A percentile compares a stretch with the other conserved stretches of the same genome.
These are phyloP conservation scores for Botrytis fabae DNA, from an alignment of 2,329 filamentous ascomycete genomes.

Conservation along the genomic window DNA sequence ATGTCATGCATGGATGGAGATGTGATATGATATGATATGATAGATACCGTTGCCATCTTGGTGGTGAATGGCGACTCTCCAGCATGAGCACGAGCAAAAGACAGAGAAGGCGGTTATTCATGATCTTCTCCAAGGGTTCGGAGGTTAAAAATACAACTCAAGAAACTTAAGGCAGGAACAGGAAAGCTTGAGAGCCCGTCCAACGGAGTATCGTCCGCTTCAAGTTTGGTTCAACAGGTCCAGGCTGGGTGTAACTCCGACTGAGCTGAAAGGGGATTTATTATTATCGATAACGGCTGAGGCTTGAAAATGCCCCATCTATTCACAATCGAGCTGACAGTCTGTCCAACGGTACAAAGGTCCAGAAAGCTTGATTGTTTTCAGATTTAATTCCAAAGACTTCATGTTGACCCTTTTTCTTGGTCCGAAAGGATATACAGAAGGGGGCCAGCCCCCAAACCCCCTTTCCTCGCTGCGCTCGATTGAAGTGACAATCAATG, in stretches of 20 bases:
- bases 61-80: background rate
- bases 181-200: background rate
- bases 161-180: background rate
- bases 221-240: background rate
- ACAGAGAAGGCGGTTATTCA: background rate
- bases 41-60: background rate
- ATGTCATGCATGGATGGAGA: background rate
- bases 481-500: background rate
- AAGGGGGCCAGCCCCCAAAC: background rate
- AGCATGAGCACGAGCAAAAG: background rate
- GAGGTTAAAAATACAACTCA: background rate
- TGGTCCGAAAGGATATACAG: background rate
- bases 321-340: background rate
- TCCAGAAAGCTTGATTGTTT: background rate
- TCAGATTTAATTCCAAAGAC: background rate
- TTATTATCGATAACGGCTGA: background rate
- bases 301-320: background rate
- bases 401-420: background rate
- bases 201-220: slow-evolving; percentile 10
- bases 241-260: background rate
- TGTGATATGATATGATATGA: background rate
- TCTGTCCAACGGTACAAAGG: background rate
- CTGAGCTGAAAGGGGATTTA: background rate
- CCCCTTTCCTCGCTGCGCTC: slow-evolving; percentile 17
- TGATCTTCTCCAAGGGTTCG: slow-evolving; percentile 1